Evolutionary conservation across 345 rosid genomes (phyloP), one percentile per base, ranked within the genome.

Genomic region (Leavenworthia alabamica): DNA sequence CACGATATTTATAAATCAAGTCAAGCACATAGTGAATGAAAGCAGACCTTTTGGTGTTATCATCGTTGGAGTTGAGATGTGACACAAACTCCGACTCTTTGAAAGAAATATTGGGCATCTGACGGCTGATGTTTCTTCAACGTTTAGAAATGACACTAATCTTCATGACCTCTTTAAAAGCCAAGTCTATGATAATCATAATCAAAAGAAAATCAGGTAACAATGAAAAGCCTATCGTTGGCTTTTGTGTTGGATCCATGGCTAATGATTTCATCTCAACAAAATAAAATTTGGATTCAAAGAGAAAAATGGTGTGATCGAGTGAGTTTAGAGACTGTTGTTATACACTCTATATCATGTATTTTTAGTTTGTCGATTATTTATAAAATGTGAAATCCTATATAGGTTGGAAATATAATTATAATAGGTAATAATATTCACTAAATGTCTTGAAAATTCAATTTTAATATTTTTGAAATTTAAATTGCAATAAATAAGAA

Each of bases 381-480:
- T n/a, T n/a, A n/a, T n/a, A n/a, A n/a, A n/a, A n/a, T n/a, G n/a
- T n/a, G n/a, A n/a, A n/a, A n/a, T n/a, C n/a, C n/a, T n/a, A n/a
- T n/a, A n/a, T n/a, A n/a, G n/a, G n/a, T n/a, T n/a, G n/a, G n/a
- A n/a, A n/a, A n/a, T n/a, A n/a, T n/a, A n/a, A n/a, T n/a, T n/a
- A n/a, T n/a, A 55, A 0, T 7, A 8, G 83, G 83, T 43, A 86
- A 26, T 11, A 58, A 50, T 28, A 69, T n/a, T n/a, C n/a, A n/a
- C n/a, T n/a, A n/a, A n/a, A n/a, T n/a, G n/a, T n/a, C n/a, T n/a
- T n/a, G n/a, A n/a, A n/a, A n/a, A n/a, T n/a, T n/a, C n/a, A n/a
- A n/a, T n/a, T n/a, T n/a, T n/a, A n/a, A n/a, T n/a, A n/a, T n/a
- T n/a, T n/a, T n/a, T n/a, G n/a, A n/a, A n/a, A n/a, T n/a, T n/a